These are phyloP conservation scores for Scheffersomyces titani DNA, from an alignment of 1,139 yeast species.

Conservation along the genomic window DNA sequence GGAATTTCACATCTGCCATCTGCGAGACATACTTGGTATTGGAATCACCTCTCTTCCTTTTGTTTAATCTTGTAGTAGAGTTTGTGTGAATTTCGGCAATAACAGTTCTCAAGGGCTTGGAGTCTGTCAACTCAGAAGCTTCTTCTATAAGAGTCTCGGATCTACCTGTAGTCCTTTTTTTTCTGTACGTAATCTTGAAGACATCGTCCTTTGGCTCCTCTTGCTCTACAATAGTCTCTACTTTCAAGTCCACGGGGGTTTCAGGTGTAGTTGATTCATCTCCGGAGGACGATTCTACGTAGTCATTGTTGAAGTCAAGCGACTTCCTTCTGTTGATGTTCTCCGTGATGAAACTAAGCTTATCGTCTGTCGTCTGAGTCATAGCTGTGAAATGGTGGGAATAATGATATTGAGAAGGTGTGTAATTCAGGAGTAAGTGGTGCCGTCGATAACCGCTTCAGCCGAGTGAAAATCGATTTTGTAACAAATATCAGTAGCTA, in stretches of 20 bases:
- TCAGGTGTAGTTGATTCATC: conserved; percentile 5
- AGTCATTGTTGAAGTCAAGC: conserved; percentile 23
- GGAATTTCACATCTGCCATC: conserved; percentile 47
- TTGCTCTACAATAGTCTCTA: conserved; percentile 2
- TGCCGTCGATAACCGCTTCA: neutral
- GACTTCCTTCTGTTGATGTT: conserved; percentile 24
- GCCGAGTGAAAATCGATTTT: neutral
- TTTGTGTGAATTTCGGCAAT: conserved; percentile 3
- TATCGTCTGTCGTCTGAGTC: neutral
- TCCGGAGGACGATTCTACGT: conserved; percentile 9
- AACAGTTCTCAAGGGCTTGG: neutral
- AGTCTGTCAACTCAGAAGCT: neutral
- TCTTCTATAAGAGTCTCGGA: neutral
- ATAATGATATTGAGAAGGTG: neutral
- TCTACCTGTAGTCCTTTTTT: neutral
- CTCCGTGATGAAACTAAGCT: neutral
- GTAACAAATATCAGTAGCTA: neutral
- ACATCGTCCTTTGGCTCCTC: neutral
- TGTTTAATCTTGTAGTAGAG: conserved; percentile 4
- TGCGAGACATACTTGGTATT: conserved; percentile 23
- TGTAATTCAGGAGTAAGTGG: neutral
- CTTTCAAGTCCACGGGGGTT: neutral
- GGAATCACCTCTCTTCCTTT: conserved; percentile 3
- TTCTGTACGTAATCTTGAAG: neutral
- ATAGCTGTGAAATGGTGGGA: neutral